Evolutionary conservation across 2,329 filamentous ascomycete genomes (phyloP), one percentile per base, ranked within the genome.

Genomic region (Coleophoma crateriformis): DNA sequence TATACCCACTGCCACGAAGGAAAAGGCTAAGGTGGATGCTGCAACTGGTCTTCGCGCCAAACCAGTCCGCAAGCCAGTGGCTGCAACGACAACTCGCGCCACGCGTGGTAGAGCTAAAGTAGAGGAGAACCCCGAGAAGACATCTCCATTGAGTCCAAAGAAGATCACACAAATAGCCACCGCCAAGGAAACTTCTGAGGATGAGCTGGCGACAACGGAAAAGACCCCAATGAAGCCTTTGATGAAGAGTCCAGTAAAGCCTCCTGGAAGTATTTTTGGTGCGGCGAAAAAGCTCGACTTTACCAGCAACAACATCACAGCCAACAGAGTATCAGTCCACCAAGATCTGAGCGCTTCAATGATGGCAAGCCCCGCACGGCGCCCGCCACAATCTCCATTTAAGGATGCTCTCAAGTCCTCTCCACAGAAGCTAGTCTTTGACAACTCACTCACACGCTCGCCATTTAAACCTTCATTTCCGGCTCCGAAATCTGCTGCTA

Each of bases 111-210:
- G 59, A 44, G 56, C 58, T n/a, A 65, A 63, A 51, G 54, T 59
- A 6, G 59, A 64, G n/a, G 53, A 63, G 41, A 51, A 64, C 8
- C 55, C 60, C 17, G 65, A 68, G 51, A 63, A 69, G 49, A 74
- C 73, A 49, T 73, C 72, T 49, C 80, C 81, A 33, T 68, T 85
- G 47, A 84, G 80, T 67, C 81, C 80, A 68, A 84, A 79, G 71
- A 85, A 85, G 72, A 74, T 79, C 57, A 79, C 78, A 38, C 78
- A 83, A 67, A 69, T 84, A 57, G 69, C 73, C 45, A 54, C 50
- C 13, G 52, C 70, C 61, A 60, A 66, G 51, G 76, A 78, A 27
- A 70, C 71, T 32, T 82, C 80, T 13, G 81, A 84, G 46, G 81
- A 85, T 59, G 80, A 84, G 62, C 73, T 84, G 34, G 76, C 76